These are phyloP conservation scores for Elsinoe batatas DNA, from an alignment of 2,329 filamentous ascomycete genomes.

Conservation along the genomic window DNA sequence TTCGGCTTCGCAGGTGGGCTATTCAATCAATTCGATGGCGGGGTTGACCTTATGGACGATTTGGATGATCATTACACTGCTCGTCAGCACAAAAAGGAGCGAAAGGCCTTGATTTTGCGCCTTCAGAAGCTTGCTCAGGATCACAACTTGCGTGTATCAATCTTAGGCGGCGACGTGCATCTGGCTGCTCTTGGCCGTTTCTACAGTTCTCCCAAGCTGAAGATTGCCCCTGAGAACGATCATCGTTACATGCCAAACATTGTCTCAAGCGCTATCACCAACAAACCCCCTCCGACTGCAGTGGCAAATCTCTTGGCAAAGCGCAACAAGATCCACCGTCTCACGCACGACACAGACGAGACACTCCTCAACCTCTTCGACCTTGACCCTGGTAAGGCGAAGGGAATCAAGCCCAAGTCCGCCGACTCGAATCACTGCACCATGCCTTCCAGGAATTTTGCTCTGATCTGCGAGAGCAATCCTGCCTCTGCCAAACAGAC, in stretches of 20 bases:
- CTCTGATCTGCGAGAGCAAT: slow-evolving; percentile 48
- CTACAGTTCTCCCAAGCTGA: slow-evolving; percentile 50
- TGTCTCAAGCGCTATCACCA: slow-evolving; percentile 55
- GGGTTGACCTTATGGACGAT: slow-evolving; percentile 55
- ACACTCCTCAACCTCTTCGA: slow-evolving; percentile 55
- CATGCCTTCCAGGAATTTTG: slow-evolving; percentile 62
- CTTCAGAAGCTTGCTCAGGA: slow-evolving; percentile 50
- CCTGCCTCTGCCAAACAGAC: slow-evolving; percentile 19
- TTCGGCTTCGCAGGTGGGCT: slow-evolving; percentile 78
- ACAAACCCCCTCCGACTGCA: slow-evolving; percentile 55
- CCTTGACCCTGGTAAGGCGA: slow-evolving; percentile 41
- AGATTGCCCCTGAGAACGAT: slow-evolving; percentile 48
- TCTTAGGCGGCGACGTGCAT: slow-evolving; percentile 56
- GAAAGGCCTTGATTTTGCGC: slow-evolving; percentile 58
- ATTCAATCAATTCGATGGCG: slow-evolving; percentile 89
- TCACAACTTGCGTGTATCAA: slow-evolving; percentile 49
- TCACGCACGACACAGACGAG: slow-evolving; percentile 54
- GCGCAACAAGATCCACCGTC: slow-evolving; percentile 56
- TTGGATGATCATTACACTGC: slow-evolving; percentile 74
- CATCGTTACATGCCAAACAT: slow-evolving; percentile 56
- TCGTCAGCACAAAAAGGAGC: slow-evolving; percentile 81
- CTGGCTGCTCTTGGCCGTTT: slow-evolving; percentile 54
- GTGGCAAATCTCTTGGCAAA: slow-evolving; percentile 55
- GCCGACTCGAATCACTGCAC: slow-evolving; percentile 70
- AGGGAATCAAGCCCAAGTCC: slow-evolving; percentile 49